Evolutionary conservation across 78 protist genomes (phyloP).

Genomic region (Dictyostelium discoideum): DNA sequence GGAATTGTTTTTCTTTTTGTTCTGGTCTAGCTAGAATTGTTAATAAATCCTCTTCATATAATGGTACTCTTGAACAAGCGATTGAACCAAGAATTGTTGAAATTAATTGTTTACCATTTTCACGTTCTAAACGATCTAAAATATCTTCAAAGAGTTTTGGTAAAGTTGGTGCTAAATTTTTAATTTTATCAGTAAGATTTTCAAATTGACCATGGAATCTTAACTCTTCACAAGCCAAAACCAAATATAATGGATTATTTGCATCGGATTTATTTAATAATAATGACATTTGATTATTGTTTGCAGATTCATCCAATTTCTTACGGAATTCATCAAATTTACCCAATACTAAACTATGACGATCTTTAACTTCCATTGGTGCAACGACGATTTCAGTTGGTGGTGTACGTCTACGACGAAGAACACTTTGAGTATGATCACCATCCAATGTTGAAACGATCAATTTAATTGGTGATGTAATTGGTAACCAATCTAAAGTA

Average conservation of each 20-base stretch:
- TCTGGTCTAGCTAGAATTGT: conserved; percentile 29
- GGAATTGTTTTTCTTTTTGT: conserved; percentile 28
- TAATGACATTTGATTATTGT: conserved; percentile 69
- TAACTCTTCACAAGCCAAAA: conserved; percentile 77
- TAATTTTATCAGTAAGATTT: conserved; percentile 73
- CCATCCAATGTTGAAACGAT: conserved; percentile 51
- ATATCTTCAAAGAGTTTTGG: conserved; percentile 66
- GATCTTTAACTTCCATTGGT: conserved; percentile 56
- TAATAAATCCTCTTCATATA: conserved; percentile 36
- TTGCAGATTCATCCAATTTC: conserved; percentile 80
- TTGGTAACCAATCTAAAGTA: conserved; percentile 82
- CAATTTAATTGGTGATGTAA: conserved; percentile 9
- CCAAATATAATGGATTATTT: conserved; percentile 74
- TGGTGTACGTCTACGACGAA: conserved; percentile 21
- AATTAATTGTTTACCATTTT: conserved; percentile 56
- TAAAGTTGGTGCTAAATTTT: conserved; percentile 37
- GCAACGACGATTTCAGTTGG: conserved; percentile 29
- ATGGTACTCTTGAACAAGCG: conserved; percentile 71
- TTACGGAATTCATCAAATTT: conserved; percentile 75
- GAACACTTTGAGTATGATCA: conserved; percentile 26
- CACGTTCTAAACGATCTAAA: conserved; percentile 78
- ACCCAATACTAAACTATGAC: conserved; percentile 27
- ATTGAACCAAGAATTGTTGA: conserved; percentile 27
- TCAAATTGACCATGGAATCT: conserved; percentile 78
- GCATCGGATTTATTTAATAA: conserved; percentile 76